A percentile compares a stretch with the other conserved stretches of the same genome.
phyloP scores from a whole-genome alignment of 148 eudicot genomes.

The Linanthus parryae region DNA sequence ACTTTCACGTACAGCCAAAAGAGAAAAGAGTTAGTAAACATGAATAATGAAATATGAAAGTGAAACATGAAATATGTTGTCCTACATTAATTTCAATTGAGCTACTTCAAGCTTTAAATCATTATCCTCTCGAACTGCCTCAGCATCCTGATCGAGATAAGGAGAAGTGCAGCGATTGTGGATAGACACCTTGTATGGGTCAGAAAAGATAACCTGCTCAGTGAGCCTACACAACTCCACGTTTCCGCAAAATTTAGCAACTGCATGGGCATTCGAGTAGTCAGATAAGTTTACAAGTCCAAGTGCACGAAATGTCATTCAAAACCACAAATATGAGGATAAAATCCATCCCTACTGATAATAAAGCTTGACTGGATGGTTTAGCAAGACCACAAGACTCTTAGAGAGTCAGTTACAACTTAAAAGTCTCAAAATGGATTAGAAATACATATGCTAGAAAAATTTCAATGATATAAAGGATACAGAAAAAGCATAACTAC shows the following conservation, averaged over 20 bases:
- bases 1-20: not conserved
- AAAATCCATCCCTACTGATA: not conserved
- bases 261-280: slow-evolving; percentile 36
- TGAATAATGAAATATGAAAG: not conserved
- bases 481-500: too few species aligned
- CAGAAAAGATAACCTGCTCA: slow-evolving; percentile 91
- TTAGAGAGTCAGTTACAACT: too few species aligned
- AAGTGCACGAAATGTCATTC: not conserved
- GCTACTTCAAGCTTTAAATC: slow-evolving; percentile 79
- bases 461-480: not conserved
- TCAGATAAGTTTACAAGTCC: not conserved
- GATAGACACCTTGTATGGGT: slow-evolving; percentile 78
- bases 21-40: not conserved
- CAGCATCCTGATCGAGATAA: slow-evolving; percentile 77
- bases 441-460: not conserved
- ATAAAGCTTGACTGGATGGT: not conserved
- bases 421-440: not conserved
- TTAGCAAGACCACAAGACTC: too few species aligned
- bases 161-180: slow-evolving; percentile 88
- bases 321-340: not conserved
- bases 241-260: slow-evolving; percentile 87
- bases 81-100: slow-evolving; percentile 73
- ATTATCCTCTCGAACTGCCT: slow-evolving; percentile 81
- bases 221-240: slow-evolving; percentile 95
- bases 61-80: not conserved